Conservation (phyloP, 306 rosid genomes). For the Lathyrus oleraceus region DNA sequence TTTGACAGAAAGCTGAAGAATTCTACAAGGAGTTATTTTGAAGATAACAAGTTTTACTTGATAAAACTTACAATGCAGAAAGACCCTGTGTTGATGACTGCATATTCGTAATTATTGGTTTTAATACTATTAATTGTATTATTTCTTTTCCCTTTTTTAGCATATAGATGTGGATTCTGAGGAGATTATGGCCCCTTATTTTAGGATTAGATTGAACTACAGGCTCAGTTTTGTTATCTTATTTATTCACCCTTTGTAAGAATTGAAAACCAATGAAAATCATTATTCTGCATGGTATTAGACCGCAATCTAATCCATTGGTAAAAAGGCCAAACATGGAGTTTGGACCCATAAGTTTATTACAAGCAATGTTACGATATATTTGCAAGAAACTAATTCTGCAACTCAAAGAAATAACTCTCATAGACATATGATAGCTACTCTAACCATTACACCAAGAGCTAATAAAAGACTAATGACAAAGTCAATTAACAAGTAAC, state of each 20-base stretch:
- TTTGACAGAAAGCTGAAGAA: not conserved
- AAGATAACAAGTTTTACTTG: not conserved
- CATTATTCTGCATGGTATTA: not conserved
- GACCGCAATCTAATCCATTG: not conserved
- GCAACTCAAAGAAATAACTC: not conserved
- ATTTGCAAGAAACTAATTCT: not conserved
- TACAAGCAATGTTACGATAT: not conserved
- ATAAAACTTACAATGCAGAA: not conserved
- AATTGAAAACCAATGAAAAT: not conserved
- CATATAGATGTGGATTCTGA: not conserved
- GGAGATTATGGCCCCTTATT: not conserved
- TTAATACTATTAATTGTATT: not conserved
- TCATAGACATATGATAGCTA: not conserved
- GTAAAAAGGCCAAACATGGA: not conserved
- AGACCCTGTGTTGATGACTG: not conserved
- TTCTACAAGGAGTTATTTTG: not conserved
- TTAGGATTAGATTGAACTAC: not conserved
- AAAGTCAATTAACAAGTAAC: constrained; percentile 4
- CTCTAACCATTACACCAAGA: not conserved
- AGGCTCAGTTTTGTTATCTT: not conserved
- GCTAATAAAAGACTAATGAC: not conserved
- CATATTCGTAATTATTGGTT: not conserved
- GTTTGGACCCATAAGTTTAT: not conserved
- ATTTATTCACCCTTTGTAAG: not conserved
- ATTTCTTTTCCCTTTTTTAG: not conserved